These are phyloP conservation scores for Musa acuminata DNA, from an alignment of 176 grass and related monocot genomes.

Conservation along the genomic window DNA sequence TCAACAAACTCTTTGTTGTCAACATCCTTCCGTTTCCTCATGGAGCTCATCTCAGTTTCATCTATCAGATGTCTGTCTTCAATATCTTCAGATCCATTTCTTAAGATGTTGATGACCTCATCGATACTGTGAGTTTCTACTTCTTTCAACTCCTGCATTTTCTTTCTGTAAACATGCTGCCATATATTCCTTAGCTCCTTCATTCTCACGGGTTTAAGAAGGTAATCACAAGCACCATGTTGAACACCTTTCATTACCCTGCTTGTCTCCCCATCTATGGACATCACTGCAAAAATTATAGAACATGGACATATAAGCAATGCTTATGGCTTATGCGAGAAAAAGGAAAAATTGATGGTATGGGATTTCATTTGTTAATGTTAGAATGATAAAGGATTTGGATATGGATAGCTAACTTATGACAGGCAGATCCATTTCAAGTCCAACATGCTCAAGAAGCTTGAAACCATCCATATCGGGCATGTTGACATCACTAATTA, in stretches of 20 bases:
- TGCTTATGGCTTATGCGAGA: not conserved
- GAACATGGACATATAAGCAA: not conserved
- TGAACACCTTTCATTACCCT: conserved; percentile 99
- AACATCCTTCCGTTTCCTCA: conserved; percentile 71
- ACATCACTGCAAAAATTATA: conserved; percentile 88
- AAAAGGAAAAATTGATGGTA: not conserved
- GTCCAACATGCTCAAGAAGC: conserved; percentile 95
- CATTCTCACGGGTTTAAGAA: conserved; percentile 98
- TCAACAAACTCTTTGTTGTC: conserved; percentile 52
- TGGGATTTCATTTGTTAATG: not conserved
- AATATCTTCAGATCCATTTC: conserved; percentile 54
- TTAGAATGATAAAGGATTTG: not conserved
- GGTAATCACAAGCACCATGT: conserved; percentile 96
- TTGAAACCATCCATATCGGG: conserved; percentile 99
- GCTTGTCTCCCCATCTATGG: conserved; percentile 93
- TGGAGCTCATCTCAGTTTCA: conserved; percentile 32
- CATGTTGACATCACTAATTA: conserved; percentile 99
- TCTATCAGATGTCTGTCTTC: conserved; percentile 55
- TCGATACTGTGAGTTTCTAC: conserved; percentile 60
- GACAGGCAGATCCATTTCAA: conserved; percentile 99
- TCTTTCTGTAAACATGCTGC: conserved; percentile 96
- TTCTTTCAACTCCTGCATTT: conserved; percentile 96
- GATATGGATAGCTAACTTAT: conserved; percentile 65
- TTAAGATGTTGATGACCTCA: conserved; percentile 65
- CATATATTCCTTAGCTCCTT: conserved; percentile 99